Base-by-base conservation (phyloP, 805 yeast species). In the Clavispora fructus region DNA sequence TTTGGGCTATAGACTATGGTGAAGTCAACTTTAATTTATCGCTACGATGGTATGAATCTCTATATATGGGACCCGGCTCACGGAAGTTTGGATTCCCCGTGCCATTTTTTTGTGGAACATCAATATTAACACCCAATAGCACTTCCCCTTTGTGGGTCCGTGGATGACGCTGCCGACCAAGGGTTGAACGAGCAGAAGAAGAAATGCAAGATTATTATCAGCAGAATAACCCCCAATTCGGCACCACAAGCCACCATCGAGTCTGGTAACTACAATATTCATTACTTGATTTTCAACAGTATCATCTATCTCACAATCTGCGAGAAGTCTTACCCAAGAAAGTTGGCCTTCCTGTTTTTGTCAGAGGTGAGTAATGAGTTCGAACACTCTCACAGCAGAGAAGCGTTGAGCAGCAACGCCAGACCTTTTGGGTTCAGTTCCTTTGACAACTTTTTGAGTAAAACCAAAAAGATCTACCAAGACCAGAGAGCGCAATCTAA, bases 401-500 rank as follows among this genome's bases (percentile, higher is more conserved):
- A 82, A 23, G 83, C 87, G 30, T 69, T 79, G 48, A 71, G 74
- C 59, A 79, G 80, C 6, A 73, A 73, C 14, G 79, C 87, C n/a
- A 79, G 96, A 56, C 97, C 99, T 4, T 92, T 81, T 66, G 96
- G 94, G 33, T 94, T 87, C 67, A 83, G 88, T 42, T 82, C 86
- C 41, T 92, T 94, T 64, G 98, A 86, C 54, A 83, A 81, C 45
- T 86, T 84, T 55, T 78, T 86, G 67, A 83, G 81, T 57, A 91
- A 92, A 68, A 90, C 98, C 4, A 88, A 85, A 60, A 87, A 90
- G 58, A 72, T 89, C 8, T 94, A 92, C 65, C 89, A 87, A 54
- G 97, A 94, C 64, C 87, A 90, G 49, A 78, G 97, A 50, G 96
- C 96, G 0, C 92, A 89, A 50, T 83, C 84, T 38, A 91, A 91